Conservation (phyloP, 306 rosid species). For the Gastrolobium villosum region DNA sequence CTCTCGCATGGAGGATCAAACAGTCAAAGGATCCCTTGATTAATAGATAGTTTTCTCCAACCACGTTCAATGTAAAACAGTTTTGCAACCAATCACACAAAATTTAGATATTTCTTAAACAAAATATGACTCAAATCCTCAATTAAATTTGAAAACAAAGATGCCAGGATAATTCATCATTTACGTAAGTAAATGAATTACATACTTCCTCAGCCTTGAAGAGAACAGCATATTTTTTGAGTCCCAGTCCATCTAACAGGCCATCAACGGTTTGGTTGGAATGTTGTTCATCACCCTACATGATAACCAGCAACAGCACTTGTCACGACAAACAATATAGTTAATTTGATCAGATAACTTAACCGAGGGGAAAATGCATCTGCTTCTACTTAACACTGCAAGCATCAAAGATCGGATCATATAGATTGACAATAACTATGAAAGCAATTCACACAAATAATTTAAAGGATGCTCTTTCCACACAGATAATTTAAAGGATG, state of each 20-base stretch:
- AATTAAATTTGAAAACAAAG: background rate
- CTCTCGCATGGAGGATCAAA: background rate
- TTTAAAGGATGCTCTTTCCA: too few species aligned
- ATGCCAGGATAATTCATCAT: constrained; percentile 3
- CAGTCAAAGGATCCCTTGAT: constrained; percentile 2
- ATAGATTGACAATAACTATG: constrained; percentile 31
- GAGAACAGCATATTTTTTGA: constrained; percentile 82
- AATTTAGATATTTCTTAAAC: constrained; percentile 31
- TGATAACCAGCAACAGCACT: constrained; percentile 40
- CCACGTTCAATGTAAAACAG: constrained; percentile 7
- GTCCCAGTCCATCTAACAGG: constrained; percentile 77
- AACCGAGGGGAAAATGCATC: constrained; percentile 7
- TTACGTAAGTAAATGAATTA: constrained; percentile 43
- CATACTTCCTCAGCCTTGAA: constrained; percentile 99
- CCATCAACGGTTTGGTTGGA: constrained; percentile 81
- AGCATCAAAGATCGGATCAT: constrained; percentile 26
- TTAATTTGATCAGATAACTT: constrained; percentile 23
- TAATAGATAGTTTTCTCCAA: constrained; percentile 29
- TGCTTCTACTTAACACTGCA: background rate
- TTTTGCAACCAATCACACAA: constrained; percentile 13
- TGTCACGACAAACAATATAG: constrained; percentile 38
- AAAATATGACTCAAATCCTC: constrained; percentile 17
- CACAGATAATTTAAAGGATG: too few species aligned
- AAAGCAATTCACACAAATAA: constrained; percentile 34
- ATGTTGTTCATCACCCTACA: constrained; percentile 77